Evolutionary conservation across 2,329 filamentous ascomycete genomes (phyloP).

Genomic region (Trichoderma sp.): DNA sequence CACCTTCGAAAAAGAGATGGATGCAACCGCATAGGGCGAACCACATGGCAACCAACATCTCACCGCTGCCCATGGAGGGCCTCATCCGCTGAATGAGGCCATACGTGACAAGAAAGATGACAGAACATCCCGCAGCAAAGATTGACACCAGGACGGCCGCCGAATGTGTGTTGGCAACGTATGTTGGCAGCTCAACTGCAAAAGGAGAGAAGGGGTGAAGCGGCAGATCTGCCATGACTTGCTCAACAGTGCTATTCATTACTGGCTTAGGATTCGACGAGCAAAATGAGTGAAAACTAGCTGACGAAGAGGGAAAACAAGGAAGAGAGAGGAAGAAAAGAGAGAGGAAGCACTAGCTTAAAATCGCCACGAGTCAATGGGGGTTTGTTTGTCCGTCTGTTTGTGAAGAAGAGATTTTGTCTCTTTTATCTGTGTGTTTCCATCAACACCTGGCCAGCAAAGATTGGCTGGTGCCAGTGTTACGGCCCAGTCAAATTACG

Average conservation of each 20-base stretch:
- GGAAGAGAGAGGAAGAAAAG: neutral
- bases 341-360: neutral
- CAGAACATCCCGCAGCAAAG: conserved; percentile 56
- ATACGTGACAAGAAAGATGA: conserved; percentile 57
- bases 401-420: neutral
- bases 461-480: conserved; percentile 15
- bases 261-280: neutral
- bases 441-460: conserved; percentile 8
- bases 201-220: conserved; percentile 70
- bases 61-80: conserved; percentile 50
- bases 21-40: conserved; percentile 66
- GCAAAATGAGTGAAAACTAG: neutral
- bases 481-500: conserved; percentile 7
- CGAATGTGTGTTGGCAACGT: conserved; percentile 63
- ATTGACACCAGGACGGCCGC: conserved; percentile 56
- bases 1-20: conserved; percentile 44
- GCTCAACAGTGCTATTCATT: conserved; percentile 11
- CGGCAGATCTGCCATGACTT: conserved; percentile 11
- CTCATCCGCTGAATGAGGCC: conserved; percentile 50
- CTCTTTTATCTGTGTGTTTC: neutral
- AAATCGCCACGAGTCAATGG: neutral
- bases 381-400: neutral
- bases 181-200: conserved; percentile 58
- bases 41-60: conserved; percentile 66
- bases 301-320: neutral